phyloP scores from a whole-genome alignment of 2,329 filamentous ascomycete species.

The Sarocladium brachiariae region DNA sequence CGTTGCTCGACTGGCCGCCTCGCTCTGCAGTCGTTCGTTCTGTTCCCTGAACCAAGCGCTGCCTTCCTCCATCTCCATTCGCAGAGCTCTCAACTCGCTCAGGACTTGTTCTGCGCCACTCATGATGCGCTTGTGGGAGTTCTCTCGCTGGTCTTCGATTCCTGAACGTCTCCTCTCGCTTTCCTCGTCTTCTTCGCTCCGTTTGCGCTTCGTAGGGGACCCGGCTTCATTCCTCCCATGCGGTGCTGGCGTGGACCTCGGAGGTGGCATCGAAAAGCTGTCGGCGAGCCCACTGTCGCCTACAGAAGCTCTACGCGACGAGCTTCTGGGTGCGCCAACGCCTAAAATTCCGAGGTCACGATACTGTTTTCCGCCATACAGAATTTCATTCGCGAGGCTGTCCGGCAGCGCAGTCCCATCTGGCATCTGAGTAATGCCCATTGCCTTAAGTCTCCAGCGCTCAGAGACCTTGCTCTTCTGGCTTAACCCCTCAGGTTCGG shows the following conservation, averaged over 20 bases:
- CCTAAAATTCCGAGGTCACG: conserved; percentile 21
- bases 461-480: conserved; percentile 33
- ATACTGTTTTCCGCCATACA: conserved; percentile 33
- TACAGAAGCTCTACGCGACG: conserved; percentile 20
- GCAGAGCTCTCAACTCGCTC: conserved; percentile 33
- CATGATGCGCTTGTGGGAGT: conserved; percentile 33
- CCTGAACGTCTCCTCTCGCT: conserved; percentile 2
- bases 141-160: conserved; percentile 12
- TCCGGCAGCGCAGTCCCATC: conserved; percentile 49
- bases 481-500: conserved; percentile 19
- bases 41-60: conserved; percentile 40
- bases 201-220: conserved; percentile 17
- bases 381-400: conserved; percentile 38
- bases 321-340: conserved; percentile 17
- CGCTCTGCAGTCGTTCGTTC: conserved; percentile 34
- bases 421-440: conserved; percentile 45
- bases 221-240: conserved; percentile 12
- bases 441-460: conserved; percentile 40
- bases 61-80: conserved; percentile 39
- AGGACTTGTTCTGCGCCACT: conserved; percentile 30
- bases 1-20: conserved; percentile 24
- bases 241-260: background rate
- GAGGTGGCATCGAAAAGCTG: conserved; percentile 6
- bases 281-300: conserved; percentile 13
- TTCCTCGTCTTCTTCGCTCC: conserved; percentile 13